phyloP scores from a whole-genome alignment of 2,329 filamentous ascomycete species.

The Colletotrichum gigasporum region DNA sequence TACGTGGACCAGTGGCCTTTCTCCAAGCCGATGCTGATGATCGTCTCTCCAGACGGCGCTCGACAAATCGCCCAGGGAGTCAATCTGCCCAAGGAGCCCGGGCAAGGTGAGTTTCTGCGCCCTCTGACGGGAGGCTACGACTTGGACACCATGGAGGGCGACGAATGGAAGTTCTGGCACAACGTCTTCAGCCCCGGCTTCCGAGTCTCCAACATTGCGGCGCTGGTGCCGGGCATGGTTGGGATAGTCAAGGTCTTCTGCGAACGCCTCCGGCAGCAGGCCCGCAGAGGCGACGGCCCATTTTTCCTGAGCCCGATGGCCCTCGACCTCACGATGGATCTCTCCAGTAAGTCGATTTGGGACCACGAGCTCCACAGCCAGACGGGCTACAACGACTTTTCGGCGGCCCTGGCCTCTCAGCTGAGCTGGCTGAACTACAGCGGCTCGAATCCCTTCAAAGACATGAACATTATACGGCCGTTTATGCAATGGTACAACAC shows the following conservation, averaged over 20 bases:
- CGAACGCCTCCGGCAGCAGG: conserved; percentile 28
- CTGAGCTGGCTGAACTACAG: conserved; percentile 2
- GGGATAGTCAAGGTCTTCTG: conserved; percentile 47
- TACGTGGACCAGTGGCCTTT: conserved; percentile 13
- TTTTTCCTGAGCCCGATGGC: conserved; percentile 10
- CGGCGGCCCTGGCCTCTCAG: not conserved
- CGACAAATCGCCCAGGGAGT: conserved; percentile 34
- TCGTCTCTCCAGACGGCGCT: not conserved
- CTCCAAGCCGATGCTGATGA: not conserved
- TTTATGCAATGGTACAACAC: not conserved
- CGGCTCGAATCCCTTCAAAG: not conserved
- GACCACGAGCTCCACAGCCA: conserved; percentile 6
- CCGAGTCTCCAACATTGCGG: conserved; percentile 44
- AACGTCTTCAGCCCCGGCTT: conserved; percentile 47
- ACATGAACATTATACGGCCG: not conserved
- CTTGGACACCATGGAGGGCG: conserved; percentile 42
- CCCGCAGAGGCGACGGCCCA: conserved; percentile 40
- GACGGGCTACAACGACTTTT: conserved; percentile 3
- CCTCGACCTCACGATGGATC: not conserved
- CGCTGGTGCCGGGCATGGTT: conserved; percentile 46
- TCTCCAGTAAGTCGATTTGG: not conserved
- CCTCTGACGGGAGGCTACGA: conserved; percentile 44
- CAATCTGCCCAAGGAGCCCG: conserved; percentile 30
- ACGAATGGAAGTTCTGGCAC: conserved; percentile 40
- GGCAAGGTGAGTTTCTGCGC: conserved; percentile 39